Conservation (phyloP, 2,329 filamentous ascomycete species). For the Colletotrichum scovillei region DNA sequence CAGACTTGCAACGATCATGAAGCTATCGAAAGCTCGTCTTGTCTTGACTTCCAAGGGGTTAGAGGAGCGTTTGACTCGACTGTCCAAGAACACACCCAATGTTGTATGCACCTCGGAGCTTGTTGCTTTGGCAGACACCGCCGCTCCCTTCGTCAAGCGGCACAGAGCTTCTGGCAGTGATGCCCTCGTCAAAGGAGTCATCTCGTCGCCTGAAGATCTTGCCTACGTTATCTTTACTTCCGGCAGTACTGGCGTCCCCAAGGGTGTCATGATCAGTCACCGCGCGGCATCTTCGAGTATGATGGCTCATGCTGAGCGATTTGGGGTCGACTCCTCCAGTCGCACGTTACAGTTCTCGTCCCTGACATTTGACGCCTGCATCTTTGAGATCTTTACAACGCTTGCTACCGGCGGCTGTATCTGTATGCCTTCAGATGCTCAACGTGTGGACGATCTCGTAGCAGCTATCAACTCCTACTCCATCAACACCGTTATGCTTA, state of each 20-base stretch:
- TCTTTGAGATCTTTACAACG: conserved; percentile 62
- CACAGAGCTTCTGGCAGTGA: neutral
- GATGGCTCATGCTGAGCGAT: neutral
- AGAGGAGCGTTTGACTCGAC: neutral
- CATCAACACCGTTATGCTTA: conserved; percentile 66
- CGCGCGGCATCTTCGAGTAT: neutral
- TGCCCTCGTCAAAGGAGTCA: neutral
- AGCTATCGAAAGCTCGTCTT: neutral
- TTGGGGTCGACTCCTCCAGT: conserved; percentile 35
- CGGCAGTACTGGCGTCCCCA: neutral
- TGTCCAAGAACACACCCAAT: neutral
- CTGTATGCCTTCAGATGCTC: conserved; percentile 64
- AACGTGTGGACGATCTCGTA: conserved; percentile 60
- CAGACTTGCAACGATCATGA: neutral
- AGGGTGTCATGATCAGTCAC: neutral
- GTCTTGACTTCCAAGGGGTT: neutral
- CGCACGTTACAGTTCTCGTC: conserved; percentile 57
- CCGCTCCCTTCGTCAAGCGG: neutral
- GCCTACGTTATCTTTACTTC: neutral
- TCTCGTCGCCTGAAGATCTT: neutral
- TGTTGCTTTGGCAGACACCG: neutral
- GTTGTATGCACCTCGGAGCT: neutral
- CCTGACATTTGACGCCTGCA: conserved; percentile 64
- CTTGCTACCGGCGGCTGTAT: conserved; percentile 67
- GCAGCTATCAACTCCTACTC: conserved; percentile 60